Evolutionary conservation across 805 yeast species (phyloP).

Genomic region (Saturnispora halmiae): DNA sequence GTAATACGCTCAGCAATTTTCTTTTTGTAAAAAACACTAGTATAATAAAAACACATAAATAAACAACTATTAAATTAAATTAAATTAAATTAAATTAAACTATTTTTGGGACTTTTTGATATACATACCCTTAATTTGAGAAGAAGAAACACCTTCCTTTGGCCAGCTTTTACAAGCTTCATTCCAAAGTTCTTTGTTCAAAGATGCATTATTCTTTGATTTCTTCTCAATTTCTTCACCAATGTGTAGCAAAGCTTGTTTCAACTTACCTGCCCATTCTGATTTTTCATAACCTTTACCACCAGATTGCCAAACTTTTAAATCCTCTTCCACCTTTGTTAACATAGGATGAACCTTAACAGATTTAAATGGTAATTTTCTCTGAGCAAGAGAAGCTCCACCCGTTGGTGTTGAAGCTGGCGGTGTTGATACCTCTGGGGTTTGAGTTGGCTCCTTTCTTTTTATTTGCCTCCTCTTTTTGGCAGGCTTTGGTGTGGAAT

Average conservation of each 20-base stretch:
- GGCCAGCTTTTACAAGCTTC: conserved; percentile 29
- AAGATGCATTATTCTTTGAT: conserved; percentile 14
- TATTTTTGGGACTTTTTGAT: conserved; percentile 19
- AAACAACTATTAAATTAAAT: too few species aligned
- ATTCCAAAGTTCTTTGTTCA: conserved; percentile 25
- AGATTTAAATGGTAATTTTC: conserved; percentile 9
- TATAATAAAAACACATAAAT: not conserved
- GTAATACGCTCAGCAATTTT: not conserved
- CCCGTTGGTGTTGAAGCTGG: conserved; percentile 4
- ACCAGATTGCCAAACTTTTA: conserved; percentile 25
- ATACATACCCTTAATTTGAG: conserved; percentile 26
- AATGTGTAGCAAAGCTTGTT: conserved; percentile 23
- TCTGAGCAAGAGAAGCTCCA: conserved; percentile 2
- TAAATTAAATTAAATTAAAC: too few species aligned
- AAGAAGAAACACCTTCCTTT: conserved; percentile 25
- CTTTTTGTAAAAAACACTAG: not conserved
- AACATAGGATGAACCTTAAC: conserved; percentile 19
- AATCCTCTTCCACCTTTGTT: conserved; percentile 23
- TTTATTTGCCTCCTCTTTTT: conserved; percentile 15
- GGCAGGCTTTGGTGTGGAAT: conserved; percentile 8
- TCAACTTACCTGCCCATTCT: conserved; percentile 26
- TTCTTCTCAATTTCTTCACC: conserved; percentile 26
- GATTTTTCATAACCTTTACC: conserved; percentile 28
- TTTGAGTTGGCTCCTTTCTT: conserved; percentile 17
- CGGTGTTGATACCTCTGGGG: conserved; percentile 17